Evolutionary conservation across 345 rosid species (phyloP).

Genomic region (Murraya koenigii): DNA sequence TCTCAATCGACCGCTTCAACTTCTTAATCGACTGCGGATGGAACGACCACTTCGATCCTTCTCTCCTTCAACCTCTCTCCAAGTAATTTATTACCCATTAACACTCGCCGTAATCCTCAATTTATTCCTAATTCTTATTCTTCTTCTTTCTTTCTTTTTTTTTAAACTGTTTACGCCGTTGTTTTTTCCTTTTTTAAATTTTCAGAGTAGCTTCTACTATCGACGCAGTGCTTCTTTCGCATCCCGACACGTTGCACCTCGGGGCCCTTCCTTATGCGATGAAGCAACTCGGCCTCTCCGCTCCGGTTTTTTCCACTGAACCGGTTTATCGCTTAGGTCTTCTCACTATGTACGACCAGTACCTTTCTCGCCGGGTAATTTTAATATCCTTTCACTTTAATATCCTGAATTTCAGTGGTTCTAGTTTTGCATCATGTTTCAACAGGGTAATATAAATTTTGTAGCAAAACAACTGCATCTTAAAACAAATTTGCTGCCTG

Average conservation of each 20-base stretch:
- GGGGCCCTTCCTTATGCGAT: slow-evolving; percentile 96
- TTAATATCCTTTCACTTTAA: not conserved
- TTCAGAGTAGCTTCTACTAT: slow-evolving; percentile 74
- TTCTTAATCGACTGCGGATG: slow-evolving; percentile 95
- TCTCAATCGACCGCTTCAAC: slow-evolving; percentile 85
- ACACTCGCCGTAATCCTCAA: not conserved
- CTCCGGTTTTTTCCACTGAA: slow-evolving; percentile 82
- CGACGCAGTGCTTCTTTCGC: slow-evolving; percentile 87
- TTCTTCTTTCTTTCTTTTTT: not conserved
- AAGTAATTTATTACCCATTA: slow-evolving; percentile 33
- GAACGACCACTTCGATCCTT: slow-evolving; percentile 89
- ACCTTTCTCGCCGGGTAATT: slow-evolving; percentile 75
- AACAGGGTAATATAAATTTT: too few species aligned
- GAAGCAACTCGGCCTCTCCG: slow-evolving; percentile 81
- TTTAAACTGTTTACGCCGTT: not conserved
- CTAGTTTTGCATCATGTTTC: not conserved
- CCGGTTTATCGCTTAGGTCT: slow-evolving; percentile 83
- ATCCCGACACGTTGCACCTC: slow-evolving; percentile 84
- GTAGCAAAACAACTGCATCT: too few species aligned
- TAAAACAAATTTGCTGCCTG: too few species aligned
- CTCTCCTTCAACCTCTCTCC: slow-evolving; percentile 89
- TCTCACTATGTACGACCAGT: slow-evolving; percentile 95
- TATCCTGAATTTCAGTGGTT: not conserved
- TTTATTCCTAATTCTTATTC: not conserved
- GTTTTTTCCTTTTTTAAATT: not conserved